phyloP scores from a whole-genome alignment of 305 asterid genomes.

The Andrographis paniculata region DNA sequence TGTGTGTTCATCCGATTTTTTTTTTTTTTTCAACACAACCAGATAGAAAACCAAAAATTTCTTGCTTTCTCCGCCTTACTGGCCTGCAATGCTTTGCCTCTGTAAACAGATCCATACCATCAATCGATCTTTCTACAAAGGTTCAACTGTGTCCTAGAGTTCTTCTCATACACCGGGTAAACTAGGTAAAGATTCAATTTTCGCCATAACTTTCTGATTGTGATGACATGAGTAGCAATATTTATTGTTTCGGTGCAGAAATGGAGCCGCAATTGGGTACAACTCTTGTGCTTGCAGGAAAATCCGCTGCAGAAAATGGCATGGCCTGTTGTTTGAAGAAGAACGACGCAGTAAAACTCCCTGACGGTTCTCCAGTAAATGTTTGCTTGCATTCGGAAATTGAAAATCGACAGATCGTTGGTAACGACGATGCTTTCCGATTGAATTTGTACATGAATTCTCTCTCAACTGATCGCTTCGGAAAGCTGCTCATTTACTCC shows the following conservation, averaged over 20 bases:
- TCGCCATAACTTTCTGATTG: too few relatives aligned
- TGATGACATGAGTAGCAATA: too few relatives aligned
- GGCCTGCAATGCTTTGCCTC: too few relatives aligned
- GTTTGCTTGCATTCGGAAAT: conserved; percentile 40
- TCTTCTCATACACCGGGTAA: too few relatives aligned
- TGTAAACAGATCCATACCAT: too few relatives aligned
- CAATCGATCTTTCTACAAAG: too few relatives aligned
- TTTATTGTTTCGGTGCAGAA: conserved; percentile 32
- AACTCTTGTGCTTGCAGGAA: conserved; percentile 50
- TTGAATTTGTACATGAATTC: conserved; percentile 38
- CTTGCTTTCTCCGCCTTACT: too few relatives aligned
- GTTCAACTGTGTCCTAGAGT: too few relatives aligned
- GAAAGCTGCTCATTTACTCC: conserved; percentile 65
- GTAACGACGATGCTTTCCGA: conserved; percentile 30
- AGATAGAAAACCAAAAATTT: too few relatives aligned
- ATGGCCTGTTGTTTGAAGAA: conserved; percentile 44
- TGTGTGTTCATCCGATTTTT: too few relatives aligned
- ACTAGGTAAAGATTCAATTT: too few relatives aligned
- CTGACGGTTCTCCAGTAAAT: conserved; percentile 34
- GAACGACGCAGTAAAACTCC: conserved; percentile 39
- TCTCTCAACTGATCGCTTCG: conserved; percentile 50
- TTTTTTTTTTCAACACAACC: too few relatives aligned
- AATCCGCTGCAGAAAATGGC: conserved; percentile 51
- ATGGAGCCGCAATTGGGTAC: conserved; percentile 49
- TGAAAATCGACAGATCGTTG: conserved; percentile 19